Evolutionary conservation across 176 grass and related monocot genomes (phyloP), one percentile per base, ranked within the genome.

Genomic region (Oryza coarctata): DNA sequence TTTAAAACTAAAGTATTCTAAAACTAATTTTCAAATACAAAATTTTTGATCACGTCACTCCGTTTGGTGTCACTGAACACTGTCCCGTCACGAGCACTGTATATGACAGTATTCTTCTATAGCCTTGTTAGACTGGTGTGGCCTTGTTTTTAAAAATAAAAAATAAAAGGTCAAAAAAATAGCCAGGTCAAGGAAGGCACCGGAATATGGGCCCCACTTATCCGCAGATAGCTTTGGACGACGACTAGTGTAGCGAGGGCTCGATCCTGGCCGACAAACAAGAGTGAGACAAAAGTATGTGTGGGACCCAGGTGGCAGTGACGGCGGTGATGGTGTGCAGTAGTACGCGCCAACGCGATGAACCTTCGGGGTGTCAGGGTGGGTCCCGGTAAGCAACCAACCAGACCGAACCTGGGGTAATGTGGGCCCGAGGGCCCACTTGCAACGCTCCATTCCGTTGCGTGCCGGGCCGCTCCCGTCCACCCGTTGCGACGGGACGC

Each of bases 401-500:
- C 40, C 61, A 22, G 63, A 65, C 69, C 28, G 35, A 68, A 80
- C 49, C 25, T 29, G 60, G 3, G 12, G 27, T 60, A 33, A 15
- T 57, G 57, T 63, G 74, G 73, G 49, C 3, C 13, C 23, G n/a
- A 12, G 14, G 32, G 3, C n/a, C n/a, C n/a, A 23, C 0, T 5
- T 36, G 75, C 7, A 0, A 31, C 12, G 12, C 15, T 26, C 75
- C 75, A 62, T 82, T 52, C 34, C 2, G 31, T 3, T 68, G 12
- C 49, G n/a, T 9, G 50, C 50, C 50, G 50, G 50, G 50, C 50
- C 50, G 50, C 47, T 15, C 47, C 47, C 17, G 47, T 57, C 35
- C 71, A 14, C 60, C 47, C 25, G 41, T 83, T 75, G 85, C 87
- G 65, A 83, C 84, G 74, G 25, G 85, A 64, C 81, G 80, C 82